Percentiles rank a stretch among this genome's conserved stretches.
phyloP scores from a whole-genome alignment of 2,329 filamentous ascomycete species.

The Colletotrichum noveboracense region DNA sequence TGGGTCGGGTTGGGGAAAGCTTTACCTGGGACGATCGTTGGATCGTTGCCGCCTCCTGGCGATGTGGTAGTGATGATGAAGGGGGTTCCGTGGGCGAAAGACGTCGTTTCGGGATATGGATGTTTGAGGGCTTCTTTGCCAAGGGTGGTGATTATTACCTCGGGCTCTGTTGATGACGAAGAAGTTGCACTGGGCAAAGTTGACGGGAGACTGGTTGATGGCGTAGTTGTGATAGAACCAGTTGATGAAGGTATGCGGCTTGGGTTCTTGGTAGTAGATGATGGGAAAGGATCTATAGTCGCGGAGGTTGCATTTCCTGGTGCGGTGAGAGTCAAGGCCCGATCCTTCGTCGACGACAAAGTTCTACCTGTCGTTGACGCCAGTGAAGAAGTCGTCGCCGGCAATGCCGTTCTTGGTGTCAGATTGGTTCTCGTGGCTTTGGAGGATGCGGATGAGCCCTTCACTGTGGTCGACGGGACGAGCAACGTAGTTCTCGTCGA shows the following conservation, averaged over 20 bases:
- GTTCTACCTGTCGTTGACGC: too few relatives aligned
- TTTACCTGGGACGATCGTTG: conserved; percentile 8
- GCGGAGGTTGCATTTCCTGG: background rate
- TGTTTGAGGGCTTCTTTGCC: background rate
- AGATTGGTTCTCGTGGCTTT: background rate
- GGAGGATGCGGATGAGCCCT: background rate
- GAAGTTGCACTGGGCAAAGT: background rate
- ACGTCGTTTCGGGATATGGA: background rate
- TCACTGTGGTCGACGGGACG: background rate
- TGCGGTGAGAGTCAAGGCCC: background rate
- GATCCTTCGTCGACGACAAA: background rate
- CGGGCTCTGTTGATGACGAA: background rate
- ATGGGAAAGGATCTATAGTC: background rate
- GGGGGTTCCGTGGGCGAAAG: background rate
- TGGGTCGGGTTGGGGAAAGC: fast-evolving
- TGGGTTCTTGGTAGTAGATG: background rate
- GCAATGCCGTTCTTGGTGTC: background rate
- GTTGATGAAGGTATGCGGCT: background rate
- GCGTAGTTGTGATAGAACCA: background rate
- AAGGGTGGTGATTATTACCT: background rate
- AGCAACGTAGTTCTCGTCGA: background rate
- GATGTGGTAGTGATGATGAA: conserved; percentile 5
- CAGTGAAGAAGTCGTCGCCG: background rate
- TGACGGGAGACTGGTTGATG: background rate
- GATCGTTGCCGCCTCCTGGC: background rate